Evolutionary conservation across 140 eudicot genomes (phyloP).

Genomic region (Stevia rebaudiana): DNA sequence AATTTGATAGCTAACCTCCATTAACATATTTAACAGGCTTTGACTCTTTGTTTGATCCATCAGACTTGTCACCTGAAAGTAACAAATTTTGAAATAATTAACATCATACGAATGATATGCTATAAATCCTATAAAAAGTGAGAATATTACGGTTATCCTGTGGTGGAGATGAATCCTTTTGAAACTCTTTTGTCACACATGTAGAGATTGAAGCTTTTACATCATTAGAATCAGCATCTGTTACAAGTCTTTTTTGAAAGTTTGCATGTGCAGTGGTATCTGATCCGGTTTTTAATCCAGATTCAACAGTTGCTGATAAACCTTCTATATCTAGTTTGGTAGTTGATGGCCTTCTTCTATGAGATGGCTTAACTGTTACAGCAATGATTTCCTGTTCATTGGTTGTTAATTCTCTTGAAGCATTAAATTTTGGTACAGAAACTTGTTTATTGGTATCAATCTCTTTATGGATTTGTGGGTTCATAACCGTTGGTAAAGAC

Average conservation of each 20-base stretch:
- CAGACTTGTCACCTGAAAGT: constrained; percentile 52
- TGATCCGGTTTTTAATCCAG: constrained; percentile 26
- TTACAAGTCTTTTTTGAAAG: constrained; percentile 29
- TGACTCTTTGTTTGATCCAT: constrained; percentile 34
- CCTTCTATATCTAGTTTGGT: constrained; percentile 46
- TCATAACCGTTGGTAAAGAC: constrained; percentile 28
- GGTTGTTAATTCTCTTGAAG: constrained; percentile 37
- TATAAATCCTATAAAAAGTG: background rate
- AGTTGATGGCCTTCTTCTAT: constrained; percentile 47
- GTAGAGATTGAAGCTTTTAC: constrained; percentile 33
- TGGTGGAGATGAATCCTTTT: constrained; percentile 38
- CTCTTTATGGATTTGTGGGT: constrained; percentile 39
- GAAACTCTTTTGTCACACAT: constrained; percentile 32
- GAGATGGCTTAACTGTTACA: constrained; percentile 43
- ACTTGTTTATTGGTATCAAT: constrained; percentile 33
- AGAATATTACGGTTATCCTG: constrained; percentile 27
- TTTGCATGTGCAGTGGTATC: constrained; percentile 27
- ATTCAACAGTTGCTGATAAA: constrained; percentile 34
- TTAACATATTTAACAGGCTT: constrained; percentile 61
- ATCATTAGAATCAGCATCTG: constrained; percentile 44
- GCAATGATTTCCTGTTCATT: constrained; percentile 29
- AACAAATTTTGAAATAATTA: too few species aligned
- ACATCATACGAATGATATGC: background rate
- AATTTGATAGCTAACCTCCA: constrained; percentile 64
- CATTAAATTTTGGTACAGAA: constrained; percentile 43